Evolutionary conservation across 176 grass and related monocot species (phyloP).

Genomic region (Musa beccarii): DNA sequence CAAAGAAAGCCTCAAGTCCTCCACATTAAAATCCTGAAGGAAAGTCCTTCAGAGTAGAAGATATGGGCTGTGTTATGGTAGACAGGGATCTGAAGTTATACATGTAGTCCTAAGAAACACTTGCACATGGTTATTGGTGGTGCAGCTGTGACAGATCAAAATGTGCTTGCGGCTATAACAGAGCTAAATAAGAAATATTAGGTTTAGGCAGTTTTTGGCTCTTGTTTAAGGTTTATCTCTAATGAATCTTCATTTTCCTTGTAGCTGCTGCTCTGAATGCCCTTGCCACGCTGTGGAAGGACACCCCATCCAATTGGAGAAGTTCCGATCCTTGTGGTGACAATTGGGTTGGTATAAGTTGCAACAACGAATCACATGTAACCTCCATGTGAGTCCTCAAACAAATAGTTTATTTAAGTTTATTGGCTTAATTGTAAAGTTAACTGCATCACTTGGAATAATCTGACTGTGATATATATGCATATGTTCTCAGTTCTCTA

Average conservation of each 20-base stretch:
- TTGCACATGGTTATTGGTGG: too few species aligned
- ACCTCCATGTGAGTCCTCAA: constrained; percentile 41
- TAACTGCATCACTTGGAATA: constrained; percentile 1
- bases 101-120: too few species aligned
- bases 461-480: neutral
- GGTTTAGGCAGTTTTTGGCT: too few species aligned
- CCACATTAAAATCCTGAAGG: too few species aligned
- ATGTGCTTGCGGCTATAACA: too few species aligned
- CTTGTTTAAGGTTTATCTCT: neutral
- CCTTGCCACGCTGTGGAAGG: constrained; percentile 35
- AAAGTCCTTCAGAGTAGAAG: too few species aligned
- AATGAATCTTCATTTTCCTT: constrained; percentile 8
- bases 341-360: constrained; percentile 58
- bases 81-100: too few species aligned
- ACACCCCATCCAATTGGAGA: constrained; percentile 54
- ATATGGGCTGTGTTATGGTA: too few species aligned
- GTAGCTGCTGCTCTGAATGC: constrained; percentile 38
- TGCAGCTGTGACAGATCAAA: too few species aligned
- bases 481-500: constrained; percentile 34
- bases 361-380: constrained; percentile 22
- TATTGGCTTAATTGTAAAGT: neutral
- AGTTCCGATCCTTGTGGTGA: constrained; percentile 54
- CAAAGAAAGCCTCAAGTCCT: too few species aligned
- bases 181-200: too few species aligned
- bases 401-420: neutral